These are phyloP conservation scores for Ophiostoma perfectum DNA, from an alignment of 2,329 filamentous ascomycete genomes.

Conservation along the genomic window DNA sequence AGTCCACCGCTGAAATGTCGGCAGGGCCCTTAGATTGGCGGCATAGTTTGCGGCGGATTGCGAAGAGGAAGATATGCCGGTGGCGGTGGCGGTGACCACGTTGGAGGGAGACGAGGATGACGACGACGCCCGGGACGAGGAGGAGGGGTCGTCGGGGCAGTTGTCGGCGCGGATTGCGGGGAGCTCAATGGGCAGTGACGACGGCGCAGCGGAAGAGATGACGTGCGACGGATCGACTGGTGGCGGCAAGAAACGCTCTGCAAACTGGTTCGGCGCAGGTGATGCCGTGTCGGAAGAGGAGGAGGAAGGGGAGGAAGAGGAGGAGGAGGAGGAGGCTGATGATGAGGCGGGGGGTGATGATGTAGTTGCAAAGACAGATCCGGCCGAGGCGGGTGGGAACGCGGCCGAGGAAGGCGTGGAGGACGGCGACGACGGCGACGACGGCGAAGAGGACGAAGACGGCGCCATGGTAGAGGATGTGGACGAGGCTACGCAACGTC, in stretches of 20 bases:
- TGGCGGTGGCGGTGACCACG: constrained; percentile 20
- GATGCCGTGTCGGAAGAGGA: background rate
- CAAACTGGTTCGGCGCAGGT: constrained; percentile 12
- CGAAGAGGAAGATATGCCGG: constrained; percentile 5
- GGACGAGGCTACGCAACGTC: background rate
- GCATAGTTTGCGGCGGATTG: constrained; percentile 24
- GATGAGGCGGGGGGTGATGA: background rate
- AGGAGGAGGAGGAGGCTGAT: background rate
- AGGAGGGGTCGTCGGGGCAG: background rate
- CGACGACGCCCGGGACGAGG: constrained; percentile 41
- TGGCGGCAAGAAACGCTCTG: constrained; percentile 21
- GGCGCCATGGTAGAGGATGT: background rate
- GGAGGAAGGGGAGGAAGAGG: background rate
- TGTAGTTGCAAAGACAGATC: background rate
- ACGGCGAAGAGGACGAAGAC: background rate
- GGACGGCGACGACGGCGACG: background rate
- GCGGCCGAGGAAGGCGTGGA: background rate
- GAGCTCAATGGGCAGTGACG: constrained; percentile 21
- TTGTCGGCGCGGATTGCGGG: constrained; percentile 20
- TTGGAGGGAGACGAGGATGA: constrained; percentile 60
- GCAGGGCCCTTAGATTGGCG: constrained; percentile 33
- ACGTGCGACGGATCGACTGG: constrained; percentile 20
- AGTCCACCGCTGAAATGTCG: constrained; percentile 52
- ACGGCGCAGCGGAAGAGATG: constrained; percentile 21
- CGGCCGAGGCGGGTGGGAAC: background rate